Evolutionary conservation across 176 grass and related monocot genomes (phyloP).

Genomic region (Paspalum notatum): DNA sequence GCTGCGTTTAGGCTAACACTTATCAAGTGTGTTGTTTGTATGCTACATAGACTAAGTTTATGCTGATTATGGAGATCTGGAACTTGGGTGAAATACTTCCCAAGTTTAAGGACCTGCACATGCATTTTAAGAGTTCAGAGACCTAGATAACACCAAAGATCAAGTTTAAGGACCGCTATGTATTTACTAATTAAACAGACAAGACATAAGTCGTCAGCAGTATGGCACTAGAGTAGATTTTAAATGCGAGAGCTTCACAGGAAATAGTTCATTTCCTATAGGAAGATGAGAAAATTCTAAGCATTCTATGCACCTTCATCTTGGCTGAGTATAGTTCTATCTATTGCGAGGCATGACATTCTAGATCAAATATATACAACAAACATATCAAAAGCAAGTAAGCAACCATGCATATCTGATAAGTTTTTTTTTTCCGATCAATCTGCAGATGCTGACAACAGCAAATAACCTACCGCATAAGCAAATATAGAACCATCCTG

Average conservation of each 20-base stretch:
- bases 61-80: no score
- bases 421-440: conserved; percentile 8
- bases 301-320: not conserved
- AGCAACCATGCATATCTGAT: conserved; percentile 3
- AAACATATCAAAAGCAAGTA: conserved; percentile 25
- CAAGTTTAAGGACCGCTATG: no score
- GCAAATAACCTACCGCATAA: conserved; percentile 69
- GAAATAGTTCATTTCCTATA: not conserved
- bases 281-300: not conserved
- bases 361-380: not conserved
- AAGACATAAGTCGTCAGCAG: conserved; percentile 24
- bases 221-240: not conserved
- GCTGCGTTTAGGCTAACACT: no score
- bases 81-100: no score
- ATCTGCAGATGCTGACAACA: conserved; percentile 26
- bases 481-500: conserved; percentile 94
- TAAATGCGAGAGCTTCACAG: not conserved
- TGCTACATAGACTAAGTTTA: no score
- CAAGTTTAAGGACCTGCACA: no score
- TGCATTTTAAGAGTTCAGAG: no score
- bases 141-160: no score
- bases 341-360: not conserved
- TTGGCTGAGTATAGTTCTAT: conserved; percentile 26
- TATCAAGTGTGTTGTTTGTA: no score
- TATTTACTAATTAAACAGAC: not conserved